Base-by-base conservation (phyloP, 768 basidiomycete genomes). In the Agaricus sinodeliciosus region DNA sequence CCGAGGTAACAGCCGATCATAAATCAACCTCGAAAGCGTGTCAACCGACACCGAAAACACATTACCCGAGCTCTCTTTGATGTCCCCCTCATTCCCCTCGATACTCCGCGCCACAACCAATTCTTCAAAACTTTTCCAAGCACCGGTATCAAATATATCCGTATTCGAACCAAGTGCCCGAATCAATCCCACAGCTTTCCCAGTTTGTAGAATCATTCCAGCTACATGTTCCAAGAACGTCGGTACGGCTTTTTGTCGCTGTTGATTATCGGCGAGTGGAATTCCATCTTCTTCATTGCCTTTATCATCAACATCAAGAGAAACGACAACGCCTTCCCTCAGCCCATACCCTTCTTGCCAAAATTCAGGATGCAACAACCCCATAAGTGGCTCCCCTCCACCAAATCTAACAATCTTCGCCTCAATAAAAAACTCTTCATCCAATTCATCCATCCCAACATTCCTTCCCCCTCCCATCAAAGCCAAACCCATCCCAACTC, bases 401-500 rank as follows among this genome's bases (percentile, higher is more conserved):
- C 76, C 76, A 46, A 73, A 54, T 0, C 73, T 74, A 41, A 87
- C 69, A 16, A 81, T 83, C 60, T 78, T 88, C 55, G 79, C 78
- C 60, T 87, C 85, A 43, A 93, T 80, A 65, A 92, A 91, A 67
- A 90, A 90, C 60, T 93, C 90, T 9, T 84, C 83, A 16, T 85
- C 82, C 1, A 85, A 69, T 40, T 71, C 72, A 45, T 67, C 70
- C 12, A 65, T 63, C 36, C 56, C 57, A 15, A 43, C 55, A 60
- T 18, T 56, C 55, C 6, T 58, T 48, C 4, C 64, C 31, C 16
- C 15, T 26, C 34, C 34, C 31, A 42, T 70, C 65, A 53, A 72
- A 57, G 8, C 71, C 68, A 9, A 76, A 61, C 3, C 81, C 82
- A 87, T 87, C 0, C 90, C 90, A 58, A 85, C 75, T 43, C 72